Evolutionary conservation across 2,329 filamentous ascomycete genomes (phyloP), one percentile per base, ranked within the genome.

Genomic region (Coniochaeta sp.): DNA sequence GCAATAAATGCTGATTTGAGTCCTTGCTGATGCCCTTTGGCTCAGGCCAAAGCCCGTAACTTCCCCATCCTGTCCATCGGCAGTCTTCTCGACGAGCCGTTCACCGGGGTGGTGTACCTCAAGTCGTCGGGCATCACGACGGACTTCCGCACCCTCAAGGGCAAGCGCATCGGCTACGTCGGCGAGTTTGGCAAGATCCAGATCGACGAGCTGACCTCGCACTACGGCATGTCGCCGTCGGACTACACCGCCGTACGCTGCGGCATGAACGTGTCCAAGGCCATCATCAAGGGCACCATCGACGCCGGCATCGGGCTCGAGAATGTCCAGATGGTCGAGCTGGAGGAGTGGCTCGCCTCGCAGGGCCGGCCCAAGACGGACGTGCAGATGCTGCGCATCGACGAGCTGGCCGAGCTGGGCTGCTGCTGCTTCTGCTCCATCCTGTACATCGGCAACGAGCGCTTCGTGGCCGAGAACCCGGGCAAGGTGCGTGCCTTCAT

Each of bases 401-500:
- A 92, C 71, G 84, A 91, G 76, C 86, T 92, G 30, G 89, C 89
- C 36, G 87, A 91, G 72, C 79, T 91, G 3, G 89, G 89, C 57
- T 92, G 89, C 77, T 92, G 89, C 82, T 92, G 89, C 80, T 92
- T 92, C 83, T 92, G 89, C 75, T 86, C 85, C 30, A 89, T 92
- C 71, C 79, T 92, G 44, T 91, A 92, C 79, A 92, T 92, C 64
- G 89, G 86, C 67, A 91, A 92, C 73, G 88, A 91, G 67, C 69
- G 69, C 9, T 92, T 92, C 75, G 73, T 91, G 52, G 71, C 77
- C n/a, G 76, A 82, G 62, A 84, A 90, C 74, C 84, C 85, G 0
- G 86, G 85, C 1, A 86, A 87, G 70, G 84, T 89, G 3, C 74
- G 74, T 61, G 82, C 83, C 50, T 92, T 92, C 75, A 79, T 91